Conservation (phyloP, 2,329 filamentous ascomycete species). For the Diaporthe citri region DNA sequence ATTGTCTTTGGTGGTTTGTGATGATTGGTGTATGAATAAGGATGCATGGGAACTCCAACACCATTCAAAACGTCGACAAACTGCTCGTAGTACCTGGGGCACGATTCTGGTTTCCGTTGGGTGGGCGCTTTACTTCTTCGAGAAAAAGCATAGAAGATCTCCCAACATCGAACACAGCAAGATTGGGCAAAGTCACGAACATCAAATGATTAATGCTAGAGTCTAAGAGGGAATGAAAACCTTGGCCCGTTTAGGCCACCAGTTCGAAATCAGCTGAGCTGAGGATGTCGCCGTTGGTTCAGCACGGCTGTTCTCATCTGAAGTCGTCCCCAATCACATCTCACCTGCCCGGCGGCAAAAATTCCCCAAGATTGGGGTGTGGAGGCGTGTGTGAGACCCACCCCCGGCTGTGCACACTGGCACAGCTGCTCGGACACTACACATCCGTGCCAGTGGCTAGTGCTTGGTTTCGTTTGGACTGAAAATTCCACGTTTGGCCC, state of each 20-base stretch:
- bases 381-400: conserved; percentile 15
- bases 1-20: neutral
- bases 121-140: conserved; percentile 3
- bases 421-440: conserved; percentile 19
- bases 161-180: conserved; percentile 14
- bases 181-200: conserved; percentile 7
- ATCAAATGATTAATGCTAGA: conserved; percentile 21
- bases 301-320: conserved; percentile 28
- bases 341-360: neutral
- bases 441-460: conserved; percentile 31
- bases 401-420: conserved; percentile 8
- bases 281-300: conserved; percentile 4
- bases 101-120: neutral
- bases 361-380: neutral
- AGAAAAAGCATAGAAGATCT: conserved; percentile 27
- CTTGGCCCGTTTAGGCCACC: conserved; percentile 18
- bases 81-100: neutral
- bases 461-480: conserved; percentile 37
- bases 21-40: neutral
- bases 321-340: conserved; percentile 2
- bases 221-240: neutral
- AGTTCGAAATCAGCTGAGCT: conserved; percentile 16
- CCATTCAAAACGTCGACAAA: neutral
- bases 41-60: neutral
- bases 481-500: conserved; percentile 37